Evolutionary conservation across 192 early-diverging fungal genomes (phyloP).

Genomic region (Rhizoclosmatium globosum): DNA sequence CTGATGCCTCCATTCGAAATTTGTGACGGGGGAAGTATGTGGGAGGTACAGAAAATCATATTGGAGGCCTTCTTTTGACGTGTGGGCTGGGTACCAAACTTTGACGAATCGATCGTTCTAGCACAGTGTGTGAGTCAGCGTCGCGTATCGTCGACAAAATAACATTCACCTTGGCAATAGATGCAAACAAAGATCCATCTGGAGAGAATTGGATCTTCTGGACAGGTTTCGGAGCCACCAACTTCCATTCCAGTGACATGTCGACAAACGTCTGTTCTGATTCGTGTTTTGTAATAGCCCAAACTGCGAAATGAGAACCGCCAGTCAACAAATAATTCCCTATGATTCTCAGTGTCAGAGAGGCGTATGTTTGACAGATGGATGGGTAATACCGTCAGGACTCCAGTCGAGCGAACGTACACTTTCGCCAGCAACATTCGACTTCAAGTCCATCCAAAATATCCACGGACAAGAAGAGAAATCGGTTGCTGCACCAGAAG

Average conservation of each 20-base stretch:
- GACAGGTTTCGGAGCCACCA: slow-evolving; percentile 7
- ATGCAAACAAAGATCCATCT: slow-evolving; percentile 67
- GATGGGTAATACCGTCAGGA: not conserved
- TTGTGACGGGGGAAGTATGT: slow-evolving; percentile 67
- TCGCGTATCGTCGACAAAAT: not conserved
- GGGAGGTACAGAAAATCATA: slow-evolving; percentile 71
- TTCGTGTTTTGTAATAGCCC: not conserved
- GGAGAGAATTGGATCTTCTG: slow-evolving; percentile 65
- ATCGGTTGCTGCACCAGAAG: not conserved
- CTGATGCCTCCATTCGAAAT: slow-evolving; percentile 69
- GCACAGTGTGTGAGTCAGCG: not conserved
- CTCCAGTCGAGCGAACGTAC: not conserved
- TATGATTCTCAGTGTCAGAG: not conserved
- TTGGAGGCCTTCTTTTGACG: not conserved
- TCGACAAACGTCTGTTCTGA: not conserved
- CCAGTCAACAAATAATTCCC: not conserved
- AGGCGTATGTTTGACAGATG: not conserved
- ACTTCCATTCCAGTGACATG: not conserved
- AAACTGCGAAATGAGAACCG: not conserved
- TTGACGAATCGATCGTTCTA: slow-evolving; percentile 73
- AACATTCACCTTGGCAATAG: slow-evolving; percentile 61
- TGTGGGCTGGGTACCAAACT: slow-evolving; percentile 59
- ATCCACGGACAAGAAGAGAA: not conserved
- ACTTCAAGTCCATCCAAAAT: not conserved
- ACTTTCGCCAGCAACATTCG: not conserved